These are phyloP conservation scores for Aspergillus glaucus DNA, from an alignment of 2,329 filamentous ascomycete genomes.

Conservation along the genomic window DNA sequence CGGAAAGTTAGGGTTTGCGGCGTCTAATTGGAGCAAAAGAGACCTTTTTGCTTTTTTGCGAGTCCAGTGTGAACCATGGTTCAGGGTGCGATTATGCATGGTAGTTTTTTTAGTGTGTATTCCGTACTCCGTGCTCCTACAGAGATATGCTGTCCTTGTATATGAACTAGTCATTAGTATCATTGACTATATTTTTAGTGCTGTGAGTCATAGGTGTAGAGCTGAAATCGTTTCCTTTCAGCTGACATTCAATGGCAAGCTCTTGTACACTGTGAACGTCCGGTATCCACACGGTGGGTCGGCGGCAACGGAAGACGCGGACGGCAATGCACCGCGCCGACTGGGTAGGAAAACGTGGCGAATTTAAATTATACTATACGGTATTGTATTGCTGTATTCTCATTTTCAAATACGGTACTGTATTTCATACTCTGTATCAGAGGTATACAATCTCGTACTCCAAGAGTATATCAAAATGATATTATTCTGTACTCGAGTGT, in stretches of 20 bases:
- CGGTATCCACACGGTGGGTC: conserved; percentile 13
- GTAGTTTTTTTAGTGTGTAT: neutral
- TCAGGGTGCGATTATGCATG: neutral
- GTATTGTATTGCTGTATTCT: conserved; percentile 1
- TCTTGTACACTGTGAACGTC: neutral
- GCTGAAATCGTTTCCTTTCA: neutral
- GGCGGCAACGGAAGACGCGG: conserved; percentile 28
- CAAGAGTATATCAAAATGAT: neutral
- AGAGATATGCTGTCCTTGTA: too few relatives aligned
- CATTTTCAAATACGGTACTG: neutral
- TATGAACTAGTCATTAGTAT: too few relatives aligned
- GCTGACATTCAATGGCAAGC: too few relatives aligned
- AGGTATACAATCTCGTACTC: neutral
- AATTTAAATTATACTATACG: conserved; percentile 7
- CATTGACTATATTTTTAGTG: too few relatives aligned
- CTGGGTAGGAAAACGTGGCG: conserved; percentile 27
- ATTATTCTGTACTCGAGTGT: neutral
- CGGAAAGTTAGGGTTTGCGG: neutral
- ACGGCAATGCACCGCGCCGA: conserved; percentile 29
- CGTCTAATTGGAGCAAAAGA: neutral
- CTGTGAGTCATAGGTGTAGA: too few relatives aligned
- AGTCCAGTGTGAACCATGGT: neutral
- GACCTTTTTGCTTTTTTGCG: neutral
- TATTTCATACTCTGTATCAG: too few relatives aligned
- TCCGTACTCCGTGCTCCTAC: too few relatives aligned